A percentile compares a stretch with the other conserved stretches of the same genome.
These are phyloP conservation scores for Kurtzmaniella quercitrusa DNA, from an alignment of 1,139 yeast species.

Conservation along the genomic window DNA sequence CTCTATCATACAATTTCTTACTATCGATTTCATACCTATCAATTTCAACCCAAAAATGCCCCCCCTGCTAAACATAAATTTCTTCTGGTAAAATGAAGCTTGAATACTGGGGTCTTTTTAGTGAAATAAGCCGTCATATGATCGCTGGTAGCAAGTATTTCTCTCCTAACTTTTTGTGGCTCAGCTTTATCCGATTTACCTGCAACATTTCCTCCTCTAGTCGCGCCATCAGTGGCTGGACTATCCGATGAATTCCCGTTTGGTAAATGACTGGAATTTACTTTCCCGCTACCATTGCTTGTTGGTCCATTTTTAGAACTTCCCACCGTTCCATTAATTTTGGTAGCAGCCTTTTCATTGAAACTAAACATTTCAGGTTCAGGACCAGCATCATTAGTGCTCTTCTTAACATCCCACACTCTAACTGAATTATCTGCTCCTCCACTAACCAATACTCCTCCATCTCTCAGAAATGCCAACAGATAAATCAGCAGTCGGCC, in stretches of 20 bases:
- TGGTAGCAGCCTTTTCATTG: constrained; percentile 12
- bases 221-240: constrained; percentile 9
- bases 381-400: constrained; percentile 75
- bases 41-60: constrained; percentile 41
- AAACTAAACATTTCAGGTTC: constrained; percentile 68
- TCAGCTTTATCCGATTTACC: constrained; percentile 26
- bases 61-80: constrained; percentile 94
- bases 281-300: constrained; percentile 8
- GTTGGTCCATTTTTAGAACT: constrained; percentile 9
- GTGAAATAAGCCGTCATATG: constrained; percentile 94
- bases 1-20: too few relatives aligned
- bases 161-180: constrained; percentile 48
- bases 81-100: constrained; percentile 86
- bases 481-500: constrained; percentile 86
- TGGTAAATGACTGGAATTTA: constrained; percentile 1
- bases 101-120: constrained; percentile 89
- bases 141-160: constrained; percentile 77
- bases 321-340: constrained; percentile 9
- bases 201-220: constrained; percentile 11
- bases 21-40: neutral
- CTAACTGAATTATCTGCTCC: constrained; percentile 92
- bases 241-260: neutral
- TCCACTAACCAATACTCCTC: constrained; percentile 83
- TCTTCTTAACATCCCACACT: constrained; percentile 92
- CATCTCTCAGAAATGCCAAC: constrained; percentile 80